These are phyloP conservation scores for Gonapodya prolifera DNA, from an alignment of 192 early-diverging fungal genomes.

Conservation along the genomic window DNA sequence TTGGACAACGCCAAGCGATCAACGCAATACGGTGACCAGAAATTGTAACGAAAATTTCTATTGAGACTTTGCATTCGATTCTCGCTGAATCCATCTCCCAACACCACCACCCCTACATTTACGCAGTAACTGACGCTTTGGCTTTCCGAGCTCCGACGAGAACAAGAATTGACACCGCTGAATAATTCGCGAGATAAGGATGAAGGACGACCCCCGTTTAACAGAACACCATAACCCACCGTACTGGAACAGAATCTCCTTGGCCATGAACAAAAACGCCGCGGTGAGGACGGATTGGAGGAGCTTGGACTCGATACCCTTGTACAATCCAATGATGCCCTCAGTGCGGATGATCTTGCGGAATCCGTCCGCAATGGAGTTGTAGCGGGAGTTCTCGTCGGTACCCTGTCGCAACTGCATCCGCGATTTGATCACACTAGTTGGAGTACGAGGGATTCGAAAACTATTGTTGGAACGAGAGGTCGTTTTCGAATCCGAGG, in stretches of 20 bases:
- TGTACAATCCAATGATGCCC: constrained; percentile 64
- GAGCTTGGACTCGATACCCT: constrained; percentile 88
- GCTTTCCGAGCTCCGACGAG: neutral
- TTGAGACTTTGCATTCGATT: no score
- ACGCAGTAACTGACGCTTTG: no score
- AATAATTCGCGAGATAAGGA: neutral
- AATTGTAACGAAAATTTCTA: no score
- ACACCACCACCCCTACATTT: no score
- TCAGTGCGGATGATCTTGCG: constrained; percentile 82
- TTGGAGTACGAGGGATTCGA: neutral
- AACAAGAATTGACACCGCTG: neutral
- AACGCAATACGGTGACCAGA: no score
- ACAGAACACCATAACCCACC: constrained; percentile 49
- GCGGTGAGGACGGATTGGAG: constrained; percentile 89
- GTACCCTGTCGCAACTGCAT: constrained; percentile 91
- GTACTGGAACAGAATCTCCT: constrained; percentile 65
- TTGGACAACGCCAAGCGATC: neutral
- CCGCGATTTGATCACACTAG: constrained; percentile 83
- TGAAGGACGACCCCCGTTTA: no score
- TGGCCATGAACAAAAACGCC: constrained; percentile 92
- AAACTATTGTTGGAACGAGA: neutral
- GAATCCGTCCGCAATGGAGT: constrained; percentile 73
- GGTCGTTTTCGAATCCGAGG: no score
- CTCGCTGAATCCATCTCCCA: no score
- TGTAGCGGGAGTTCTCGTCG: constrained; percentile 62